Evolutionary conservation across 495 filamentous ascomycete genomes (phyloP).

Genomic region (Aspergillus sclerotiicarbonarius): DNA sequence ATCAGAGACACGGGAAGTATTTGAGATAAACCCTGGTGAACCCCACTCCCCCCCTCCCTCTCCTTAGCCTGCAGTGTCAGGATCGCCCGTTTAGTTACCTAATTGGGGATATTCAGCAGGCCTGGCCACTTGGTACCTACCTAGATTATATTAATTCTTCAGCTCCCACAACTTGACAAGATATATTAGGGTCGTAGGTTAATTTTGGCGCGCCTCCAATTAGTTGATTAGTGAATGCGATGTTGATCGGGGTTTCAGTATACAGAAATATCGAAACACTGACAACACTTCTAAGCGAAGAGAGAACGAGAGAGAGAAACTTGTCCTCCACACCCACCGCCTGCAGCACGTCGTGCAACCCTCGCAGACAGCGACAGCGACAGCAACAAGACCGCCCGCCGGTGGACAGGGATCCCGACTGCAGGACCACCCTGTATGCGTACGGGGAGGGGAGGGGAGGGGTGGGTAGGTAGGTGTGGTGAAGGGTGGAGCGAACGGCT

Average conservation of each 20-base stretch:
- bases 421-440: conserved; percentile 14
- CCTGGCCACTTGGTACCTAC: not conserved
- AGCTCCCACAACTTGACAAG: not conserved
- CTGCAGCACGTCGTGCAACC: conserved; percentile 12
- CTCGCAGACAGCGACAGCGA: conserved; percentile 2
- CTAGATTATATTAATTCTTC: not conserved
- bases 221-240: too few species aligned
- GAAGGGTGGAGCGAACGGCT: conserved; percentile 41
- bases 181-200: not conserved
- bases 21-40: conserved; percentile 42
- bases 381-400: not conserved
- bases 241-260: too few species aligned
- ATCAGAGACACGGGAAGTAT: conserved; percentile 36
- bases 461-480: not conserved
- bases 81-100: conserved; percentile 11
- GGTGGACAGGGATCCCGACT: conserved; percentile 14
- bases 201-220: not conserved
- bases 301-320: not conserved
- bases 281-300: not conserved
- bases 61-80: conserved; percentile 16
- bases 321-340: conserved; percentile 6
- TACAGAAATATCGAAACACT: too few species aligned
- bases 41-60: not conserved
- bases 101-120: not conserved
- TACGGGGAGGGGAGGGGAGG: not conserved